Conservation (phyloP, 441 rosid genomes). For the Corymbia calophylla region DNA sequence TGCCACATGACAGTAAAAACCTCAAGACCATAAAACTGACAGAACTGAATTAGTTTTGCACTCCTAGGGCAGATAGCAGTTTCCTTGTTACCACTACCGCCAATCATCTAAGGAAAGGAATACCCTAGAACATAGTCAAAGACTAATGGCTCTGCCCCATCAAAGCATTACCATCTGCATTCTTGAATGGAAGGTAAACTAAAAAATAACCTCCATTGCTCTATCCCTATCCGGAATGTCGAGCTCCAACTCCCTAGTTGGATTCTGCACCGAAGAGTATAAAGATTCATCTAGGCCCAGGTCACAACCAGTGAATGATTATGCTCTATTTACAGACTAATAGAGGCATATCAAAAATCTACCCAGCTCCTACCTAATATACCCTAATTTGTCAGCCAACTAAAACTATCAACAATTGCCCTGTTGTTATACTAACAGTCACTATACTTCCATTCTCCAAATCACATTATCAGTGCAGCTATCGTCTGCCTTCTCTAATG, state of each 20-base stretch:
- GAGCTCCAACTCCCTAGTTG: conserved; percentile 61
- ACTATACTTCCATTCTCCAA: conserved; percentile 50
- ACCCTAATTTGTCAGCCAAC: conserved; percentile 34
- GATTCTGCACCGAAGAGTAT: conserved; percentile 41
- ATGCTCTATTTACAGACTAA: conserved; percentile 64
- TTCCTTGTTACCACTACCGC: conserved; percentile 21
- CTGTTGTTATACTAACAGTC: conserved; percentile 15
- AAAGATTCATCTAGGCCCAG: conserved; percentile 29
- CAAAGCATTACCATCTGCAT: conserved; percentile 29
- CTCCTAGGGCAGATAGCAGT: conserved; percentile 19
- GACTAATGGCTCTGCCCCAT: conserved; percentile 19
- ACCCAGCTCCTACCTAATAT: conserved; percentile 22
- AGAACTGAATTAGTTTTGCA: conserved; percentile 7
- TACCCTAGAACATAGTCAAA: conserved; percentile 3
- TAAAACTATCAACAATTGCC: conserved; percentile 42
- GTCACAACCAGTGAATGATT: conserved; percentile 32
- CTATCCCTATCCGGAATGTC: conserved; percentile 49
- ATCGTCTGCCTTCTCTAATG: conserved; percentile 42
- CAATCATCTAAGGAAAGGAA: conserved; percentile 11
- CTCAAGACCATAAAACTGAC: neutral
- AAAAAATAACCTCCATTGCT: conserved; percentile 56
- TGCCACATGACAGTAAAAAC: neutral
- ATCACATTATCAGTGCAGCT: conserved; percentile 22
- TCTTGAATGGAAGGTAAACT: conserved; percentile 36
- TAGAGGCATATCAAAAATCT: conserved; percentile 40